Evolutionary conservation across 306 rosid genomes (phyloP).

Genomic region (Vachellia collinsii): DNA sequence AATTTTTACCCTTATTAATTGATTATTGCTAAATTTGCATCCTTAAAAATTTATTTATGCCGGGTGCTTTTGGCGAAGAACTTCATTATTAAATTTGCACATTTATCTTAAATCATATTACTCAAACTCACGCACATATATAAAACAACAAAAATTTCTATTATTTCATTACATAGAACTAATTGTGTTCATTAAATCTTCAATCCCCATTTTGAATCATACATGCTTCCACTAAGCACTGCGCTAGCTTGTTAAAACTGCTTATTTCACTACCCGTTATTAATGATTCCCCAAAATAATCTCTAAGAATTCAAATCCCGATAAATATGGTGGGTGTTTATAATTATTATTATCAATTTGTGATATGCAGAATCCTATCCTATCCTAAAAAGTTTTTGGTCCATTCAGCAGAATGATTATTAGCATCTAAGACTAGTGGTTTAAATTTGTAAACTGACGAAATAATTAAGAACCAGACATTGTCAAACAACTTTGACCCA

Average conservation of each 20-base stretch:
- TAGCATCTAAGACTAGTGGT: constrained; percentile 35
- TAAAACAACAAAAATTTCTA: constrained; percentile 13
- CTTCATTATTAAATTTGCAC: too few species aligned
- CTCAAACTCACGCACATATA: not conserved
- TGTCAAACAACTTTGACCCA: not conserved
- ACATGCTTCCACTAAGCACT: constrained; percentile 32
- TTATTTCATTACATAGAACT: constrained; percentile 10
- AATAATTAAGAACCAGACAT: constrained; percentile 1
- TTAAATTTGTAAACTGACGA: constrained; percentile 21
- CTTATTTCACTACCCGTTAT: not conserved
- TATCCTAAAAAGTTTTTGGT: not conserved
- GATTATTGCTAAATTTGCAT: too few species aligned
- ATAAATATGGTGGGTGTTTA: constrained; percentile 25
- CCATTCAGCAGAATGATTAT: constrained; percentile 24
- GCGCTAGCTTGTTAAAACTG: constrained; percentile 11
- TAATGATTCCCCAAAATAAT: constrained; percentile 15
- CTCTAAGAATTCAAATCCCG: not conserved
- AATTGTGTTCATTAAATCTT: not conserved
- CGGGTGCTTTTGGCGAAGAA: too few species aligned
- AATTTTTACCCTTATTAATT: too few species aligned
- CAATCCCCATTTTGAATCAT: constrained; percentile 26
- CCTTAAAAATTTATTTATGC: too few species aligned
- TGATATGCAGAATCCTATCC: constrained; percentile 11
- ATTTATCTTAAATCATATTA: too few species aligned
- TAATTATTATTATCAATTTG: not conserved